These are phyloP conservation scores for Thelonectria blattea DNA, from an alignment of 2,329 filamentous ascomycete species.

Conservation along the genomic window DNA sequence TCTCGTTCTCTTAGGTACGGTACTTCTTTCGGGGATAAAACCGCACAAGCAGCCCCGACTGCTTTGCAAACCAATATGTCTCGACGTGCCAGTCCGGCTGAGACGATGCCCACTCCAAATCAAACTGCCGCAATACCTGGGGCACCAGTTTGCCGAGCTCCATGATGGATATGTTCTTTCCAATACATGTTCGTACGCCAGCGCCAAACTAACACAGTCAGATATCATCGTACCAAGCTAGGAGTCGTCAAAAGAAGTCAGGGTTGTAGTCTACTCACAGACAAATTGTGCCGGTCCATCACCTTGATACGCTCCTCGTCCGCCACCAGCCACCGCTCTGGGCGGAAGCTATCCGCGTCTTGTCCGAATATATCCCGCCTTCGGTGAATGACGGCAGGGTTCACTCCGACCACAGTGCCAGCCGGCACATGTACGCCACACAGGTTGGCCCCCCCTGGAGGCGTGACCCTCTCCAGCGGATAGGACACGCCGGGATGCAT, in stretches of 20 bases:
- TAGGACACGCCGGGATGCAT: slow-evolving; percentile 55
- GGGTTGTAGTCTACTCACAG: too few species aligned
- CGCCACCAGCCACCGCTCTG: slow-evolving; percentile 57
- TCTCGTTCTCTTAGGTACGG: too few species aligned
- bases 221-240: too few species aligned
- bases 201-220: too few species aligned
- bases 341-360: slow-evolving; percentile 60
- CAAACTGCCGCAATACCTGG: slow-evolving; percentile 25
- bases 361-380: slow-evolving; percentile 61
- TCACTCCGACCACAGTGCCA: slow-evolving; percentile 47
- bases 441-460: slow-evolving; percentile 4
- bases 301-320: slow-evolving; percentile 10
- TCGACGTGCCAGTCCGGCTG: too few species aligned
- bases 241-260: too few species aligned
- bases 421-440: slow-evolving; percentile 10
- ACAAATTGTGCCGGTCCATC: slow-evolving; percentile 17
- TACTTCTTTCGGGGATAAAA: too few species aligned
- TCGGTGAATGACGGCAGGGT: slow-evolving; percentile 55
- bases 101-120: too few species aligned
- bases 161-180: slow-evolving; percentile 29
- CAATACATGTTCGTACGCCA: slow-evolving; percentile 58
- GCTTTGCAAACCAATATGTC: too few species aligned
- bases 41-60: too few species aligned
- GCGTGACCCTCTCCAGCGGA: slow-evolving; percentile 21
- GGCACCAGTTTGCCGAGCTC: slow-evolving; percentile 28